phyloP scores from a whole-genome alignment of 805 yeast species.

The Candida chauliodis region DNA sequence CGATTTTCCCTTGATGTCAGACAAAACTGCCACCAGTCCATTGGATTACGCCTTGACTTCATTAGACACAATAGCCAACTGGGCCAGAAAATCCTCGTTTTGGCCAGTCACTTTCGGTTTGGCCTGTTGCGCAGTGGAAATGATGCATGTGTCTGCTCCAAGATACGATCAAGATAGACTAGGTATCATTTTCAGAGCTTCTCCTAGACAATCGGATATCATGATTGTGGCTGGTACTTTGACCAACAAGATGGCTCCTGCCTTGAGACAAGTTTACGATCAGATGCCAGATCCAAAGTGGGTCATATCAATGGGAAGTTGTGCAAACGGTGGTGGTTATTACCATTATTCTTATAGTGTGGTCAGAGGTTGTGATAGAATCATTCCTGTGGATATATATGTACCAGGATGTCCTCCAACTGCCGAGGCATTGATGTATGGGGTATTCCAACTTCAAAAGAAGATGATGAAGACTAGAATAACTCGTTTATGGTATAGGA shows the following conservation, averaged over 20 bases:
- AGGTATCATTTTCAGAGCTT: constrained; percentile 90
- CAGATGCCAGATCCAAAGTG: constrained; percentile 95
- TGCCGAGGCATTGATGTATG: constrained; percentile 86
- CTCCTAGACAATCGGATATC: constrained; percentile 89
- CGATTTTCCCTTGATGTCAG: constrained; percentile 66
- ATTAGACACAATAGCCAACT: constrained; percentile 75
- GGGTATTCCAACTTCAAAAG: constrained; percentile 83
- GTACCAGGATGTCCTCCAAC: constrained; percentile 95
- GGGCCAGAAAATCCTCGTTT: constrained; percentile 90
- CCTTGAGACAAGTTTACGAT: constrained; percentile 86
- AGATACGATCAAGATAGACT: constrained; percentile 89
- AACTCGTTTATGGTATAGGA: constrained; percentile 84
- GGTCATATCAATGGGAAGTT: constrained; percentile 92
- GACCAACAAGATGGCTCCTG: constrained; percentile 92
- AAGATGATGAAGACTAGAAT: constrained; percentile 81
- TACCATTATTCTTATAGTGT: constrained; percentile 87
- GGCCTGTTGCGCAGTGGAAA: constrained; percentile 92
- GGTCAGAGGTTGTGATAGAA: constrained; percentile 85
- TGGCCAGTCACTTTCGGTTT: constrained; percentile 93
- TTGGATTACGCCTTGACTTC: constrained; percentile 81
- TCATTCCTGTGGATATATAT: constrained; percentile 84
- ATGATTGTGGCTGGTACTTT: constrained; percentile 91
- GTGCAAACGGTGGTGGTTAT: constrained; percentile 93
- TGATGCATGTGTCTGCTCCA: constrained; percentile 92
- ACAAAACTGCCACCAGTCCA: constrained; percentile 51